Evolutionary conservation across 306 rosid species (phyloP).

Genomic region (Hippophae tibetana): DNA sequence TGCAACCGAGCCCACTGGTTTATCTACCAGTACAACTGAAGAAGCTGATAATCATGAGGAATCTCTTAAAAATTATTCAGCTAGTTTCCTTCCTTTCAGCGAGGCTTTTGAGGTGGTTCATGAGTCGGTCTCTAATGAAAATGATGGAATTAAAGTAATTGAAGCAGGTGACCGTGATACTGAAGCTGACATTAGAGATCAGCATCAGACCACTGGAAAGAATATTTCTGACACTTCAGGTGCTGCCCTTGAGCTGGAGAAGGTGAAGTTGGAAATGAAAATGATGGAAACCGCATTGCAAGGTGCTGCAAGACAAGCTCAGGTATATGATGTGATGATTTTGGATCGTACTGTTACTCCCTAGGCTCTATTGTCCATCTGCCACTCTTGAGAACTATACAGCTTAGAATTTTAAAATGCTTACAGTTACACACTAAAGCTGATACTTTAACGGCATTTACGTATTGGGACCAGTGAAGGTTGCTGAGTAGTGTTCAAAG

Average conservation of each 20-base stretch:
- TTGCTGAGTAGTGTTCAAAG: too few species aligned
- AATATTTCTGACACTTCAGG: conserved; percentile 30
- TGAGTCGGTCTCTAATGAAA: conserved; percentile 31
- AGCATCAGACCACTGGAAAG: conserved; percentile 32
- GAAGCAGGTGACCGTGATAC: conserved; percentile 35
- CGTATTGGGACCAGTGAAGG: too few species aligned
- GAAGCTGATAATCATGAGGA: conserved; percentile 28
- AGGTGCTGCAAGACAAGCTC: conserved; percentile 99
- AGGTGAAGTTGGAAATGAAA: conserved; percentile 68
- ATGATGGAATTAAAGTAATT: conserved; percentile 24
- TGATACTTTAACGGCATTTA: too few species aligned
- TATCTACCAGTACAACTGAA: conserved; percentile 29
- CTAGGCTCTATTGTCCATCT: too few species aligned
- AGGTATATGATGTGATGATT: conserved; percentile 46
- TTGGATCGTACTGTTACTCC: conserved; percentile 13
- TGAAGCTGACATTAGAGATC: conserved; percentile 36
- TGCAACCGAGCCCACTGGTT: conserved; percentile 27
- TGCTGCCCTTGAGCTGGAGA: conserved; percentile 57
- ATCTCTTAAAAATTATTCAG: conserved; percentile 24
- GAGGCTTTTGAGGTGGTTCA: conserved; percentile 31
- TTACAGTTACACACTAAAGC: too few species aligned
- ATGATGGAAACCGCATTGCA: conserved; percentile 95
- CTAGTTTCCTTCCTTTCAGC: conserved; percentile 26
- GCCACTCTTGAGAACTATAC: too few species aligned
- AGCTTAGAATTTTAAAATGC: too few species aligned